A percentile compares a stretch with the other conserved stretches of the same genome.
phyloP scores from a whole-genome alignment of 176 grass and related monocot genomes.

The Raddia guianensis region DNA sequence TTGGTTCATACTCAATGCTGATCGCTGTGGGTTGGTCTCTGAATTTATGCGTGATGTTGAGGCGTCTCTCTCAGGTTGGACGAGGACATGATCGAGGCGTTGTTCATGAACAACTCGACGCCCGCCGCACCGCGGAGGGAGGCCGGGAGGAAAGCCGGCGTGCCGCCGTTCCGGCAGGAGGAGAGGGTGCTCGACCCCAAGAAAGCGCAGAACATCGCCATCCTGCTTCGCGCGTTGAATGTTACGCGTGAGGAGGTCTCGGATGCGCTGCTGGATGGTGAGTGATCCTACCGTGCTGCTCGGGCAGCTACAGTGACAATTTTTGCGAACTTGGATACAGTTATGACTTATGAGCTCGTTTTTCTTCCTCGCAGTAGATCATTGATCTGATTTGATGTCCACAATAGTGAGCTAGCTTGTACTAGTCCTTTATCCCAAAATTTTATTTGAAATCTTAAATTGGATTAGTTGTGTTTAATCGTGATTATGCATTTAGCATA shows the following conservation, averaged over 20 bases:
- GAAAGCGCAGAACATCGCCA: conserved; percentile 98
- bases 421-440: neutral
- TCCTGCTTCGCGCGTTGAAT: conserved; percentile 92
- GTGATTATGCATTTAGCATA: conserved; percentile 9
- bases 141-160: conserved; percentile 50
- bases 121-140: conserved; percentile 53
- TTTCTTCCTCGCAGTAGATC: neutral
- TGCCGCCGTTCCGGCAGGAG: conserved; percentile 70
- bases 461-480: neutral
- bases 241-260: conserved; percentile 91
- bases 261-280: conserved; percentile 89
- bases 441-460: neutral
- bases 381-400: neutral
- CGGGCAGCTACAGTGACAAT: neutral
- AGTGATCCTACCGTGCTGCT: conserved; percentile 21
- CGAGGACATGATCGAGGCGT: conserved; percentile 91
- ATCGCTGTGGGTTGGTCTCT: neutral
- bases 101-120: conserved; percentile 86
- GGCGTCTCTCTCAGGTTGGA: conserved; percentile 66
- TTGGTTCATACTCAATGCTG: neutral
- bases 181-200: conserved; percentile 98
- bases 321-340: neutral
- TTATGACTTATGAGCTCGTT: neutral
- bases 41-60: conserved; percentile 33
- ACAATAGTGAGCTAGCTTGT: neutral